Base-by-base conservation (phyloP, 306 rosid species). In the Quercus berberidifolia region DNA sequence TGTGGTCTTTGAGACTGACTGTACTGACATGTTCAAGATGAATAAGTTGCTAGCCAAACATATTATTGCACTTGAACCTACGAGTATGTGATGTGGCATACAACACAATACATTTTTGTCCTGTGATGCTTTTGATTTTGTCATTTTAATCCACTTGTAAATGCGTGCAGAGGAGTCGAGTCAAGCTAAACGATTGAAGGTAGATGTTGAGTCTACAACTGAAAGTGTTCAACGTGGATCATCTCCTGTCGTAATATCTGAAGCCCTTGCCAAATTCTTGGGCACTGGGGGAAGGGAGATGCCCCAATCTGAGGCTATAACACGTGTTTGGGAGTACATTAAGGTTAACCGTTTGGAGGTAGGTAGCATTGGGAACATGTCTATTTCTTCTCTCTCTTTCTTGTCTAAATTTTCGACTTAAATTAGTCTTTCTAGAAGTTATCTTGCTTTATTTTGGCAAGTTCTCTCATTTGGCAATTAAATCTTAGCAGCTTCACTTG, bases 21-120 rank as follows among this genome's bases (percentile, higher is more conserved):
- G 96, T 80, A 91, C 96, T 79, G 97, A 92, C 83, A 92, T 92
- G 97, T 92, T 92, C 88, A 92, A 91, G 86, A 92, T 92, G 97
- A 92, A 92, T 79, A 91, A 92, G 81, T 87, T 92, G 83, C 90
- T 92, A 33, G 85, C 97, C 12, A 92, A 92, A 77, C 97, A 92
- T 84, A 92, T 92, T 68, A 90, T 86, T 72, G 59, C 97, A 56
- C 96, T 92, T 55, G 93, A 76, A 83, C 92, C 96, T 62, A 49
- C 81, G 38, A 92, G 97, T 92, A 88, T 60, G 91, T 82, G 14
- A 73, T 63, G 26, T 46, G 59, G 56, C 69, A 35, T 5, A 71
- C 55, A 46, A 35, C 2, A 73, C n/a, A n/a, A 33, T 31, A 41
- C 18, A 20, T 67, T 7, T 33, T 13, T 81, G 71, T 65, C 5